A percentile compares a stretch with the other conserved stretches of the same genome.
phyloP scores from a whole-genome alignment of 2,329 filamentous ascomycete genomes.

The Periglandula ipomoeae region DNA sequence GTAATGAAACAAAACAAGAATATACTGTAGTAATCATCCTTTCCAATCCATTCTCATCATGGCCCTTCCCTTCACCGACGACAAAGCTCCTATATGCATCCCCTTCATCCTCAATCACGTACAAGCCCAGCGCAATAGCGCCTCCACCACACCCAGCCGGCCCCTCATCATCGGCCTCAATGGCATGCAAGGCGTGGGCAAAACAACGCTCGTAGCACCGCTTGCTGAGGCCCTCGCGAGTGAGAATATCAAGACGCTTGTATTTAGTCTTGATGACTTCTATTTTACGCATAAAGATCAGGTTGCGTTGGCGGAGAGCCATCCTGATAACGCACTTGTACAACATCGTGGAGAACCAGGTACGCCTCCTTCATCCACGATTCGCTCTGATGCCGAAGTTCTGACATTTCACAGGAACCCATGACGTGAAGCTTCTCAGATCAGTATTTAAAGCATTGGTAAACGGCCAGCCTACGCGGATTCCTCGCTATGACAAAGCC shows the following conservation, averaged over 20 bases:
- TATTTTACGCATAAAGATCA: constrained; percentile 70
- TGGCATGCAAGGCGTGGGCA: constrained; percentile 85
- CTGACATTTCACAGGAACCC: constrained; percentile 37
- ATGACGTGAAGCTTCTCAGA: constrained; percentile 60
- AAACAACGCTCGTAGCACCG: constrained; percentile 72
- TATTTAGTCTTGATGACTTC: constrained; percentile 82
- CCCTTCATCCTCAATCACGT: constrained; percentile 64
- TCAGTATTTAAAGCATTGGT: constrained; percentile 53
- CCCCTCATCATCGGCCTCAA: constrained; percentile 82
- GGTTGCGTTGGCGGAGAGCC: constrained; percentile 48
- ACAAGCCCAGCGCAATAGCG: constrained; percentile 35
- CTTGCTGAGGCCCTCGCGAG: constrained; percentile 53
- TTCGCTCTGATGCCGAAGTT: not conserved
- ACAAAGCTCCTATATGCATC: constrained; percentile 69
- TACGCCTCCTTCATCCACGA: constrained; percentile 9
- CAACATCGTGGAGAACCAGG: constrained; percentile 78
- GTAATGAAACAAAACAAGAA: not conserved
- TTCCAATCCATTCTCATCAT: not conserved
- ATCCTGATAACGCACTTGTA: constrained; percentile 66
- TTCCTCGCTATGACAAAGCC: constrained; percentile 81
- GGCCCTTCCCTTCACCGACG: constrained; percentile 49
- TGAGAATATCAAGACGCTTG: constrained; percentile 52
- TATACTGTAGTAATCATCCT: not conserved
- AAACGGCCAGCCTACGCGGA: constrained; percentile 37
- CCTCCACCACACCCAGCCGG: constrained; percentile 24